Percentiles rank a stretch among this genome's conserved stretches.
phyloP scores from a whole-genome alignment of 2,329 filamentous ascomycete genomes.

The Rhynchosporium secalis region DNA sequence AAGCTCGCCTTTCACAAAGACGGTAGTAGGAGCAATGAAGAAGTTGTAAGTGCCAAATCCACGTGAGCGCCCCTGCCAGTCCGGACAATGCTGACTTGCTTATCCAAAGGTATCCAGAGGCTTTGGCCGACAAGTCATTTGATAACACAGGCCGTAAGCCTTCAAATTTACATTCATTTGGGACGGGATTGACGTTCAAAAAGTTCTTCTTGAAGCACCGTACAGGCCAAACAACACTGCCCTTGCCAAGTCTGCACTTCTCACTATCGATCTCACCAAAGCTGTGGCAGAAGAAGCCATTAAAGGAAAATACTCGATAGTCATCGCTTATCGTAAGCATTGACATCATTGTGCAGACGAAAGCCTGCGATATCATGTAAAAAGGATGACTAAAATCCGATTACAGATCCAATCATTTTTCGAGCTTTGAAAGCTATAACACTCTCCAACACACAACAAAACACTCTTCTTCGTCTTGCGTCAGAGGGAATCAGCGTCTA shows the following conservation, averaged over 20 bases:
- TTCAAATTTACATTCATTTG: background rate
- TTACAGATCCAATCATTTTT: constrained; percentile 91
- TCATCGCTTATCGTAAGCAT: constrained; percentile 81
- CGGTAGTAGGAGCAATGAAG: constrained; percentile 77
- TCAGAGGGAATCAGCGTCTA: constrained; percentile 92
- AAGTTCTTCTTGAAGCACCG: constrained; percentile 70
- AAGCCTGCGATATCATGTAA: background rate
- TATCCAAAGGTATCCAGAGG: constrained; percentile 76
- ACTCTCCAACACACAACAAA: constrained; percentile 80
- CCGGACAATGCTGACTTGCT: background rate
- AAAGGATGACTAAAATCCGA: constrained; percentile 10
- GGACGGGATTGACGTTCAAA: constrained; percentile 22
- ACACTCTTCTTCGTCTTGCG: constrained; percentile 76
- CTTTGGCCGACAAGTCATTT: constrained; percentile 84
- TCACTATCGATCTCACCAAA: constrained; percentile 89
- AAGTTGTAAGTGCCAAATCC: constrained; percentile 61
- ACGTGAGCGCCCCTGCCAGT: background rate
- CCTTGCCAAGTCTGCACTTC: constrained; percentile 67
- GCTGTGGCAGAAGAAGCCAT: constrained; percentile 91
- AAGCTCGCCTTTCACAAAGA: constrained; percentile 53
- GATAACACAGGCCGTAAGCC: constrained; percentile 82
- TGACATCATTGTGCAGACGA: background rate
- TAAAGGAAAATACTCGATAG: constrained; percentile 68
- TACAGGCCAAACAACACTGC: constrained; percentile 49
- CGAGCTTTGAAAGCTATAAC: constrained; percentile 87